These are phyloP conservation scores for Kwoniella heveanensis DNA, from an alignment of 768 basidiomycete species.

Conservation along the genomic window DNA sequence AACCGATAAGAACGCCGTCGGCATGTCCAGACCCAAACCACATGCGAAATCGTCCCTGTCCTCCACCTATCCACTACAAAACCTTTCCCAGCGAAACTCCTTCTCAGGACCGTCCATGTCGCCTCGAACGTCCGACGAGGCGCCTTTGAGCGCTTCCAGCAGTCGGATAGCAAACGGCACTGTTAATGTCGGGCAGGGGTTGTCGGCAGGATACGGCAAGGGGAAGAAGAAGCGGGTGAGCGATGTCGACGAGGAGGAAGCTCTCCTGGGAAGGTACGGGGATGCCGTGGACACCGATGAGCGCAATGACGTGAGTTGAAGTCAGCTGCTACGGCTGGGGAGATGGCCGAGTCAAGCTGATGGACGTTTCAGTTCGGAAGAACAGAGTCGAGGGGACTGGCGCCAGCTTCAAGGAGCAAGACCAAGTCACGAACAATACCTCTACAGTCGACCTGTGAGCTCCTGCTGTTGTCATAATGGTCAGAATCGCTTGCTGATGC, in stretches of 20 bases:
- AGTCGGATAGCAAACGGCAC: neutral
- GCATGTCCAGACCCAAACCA: conserved; percentile 1
- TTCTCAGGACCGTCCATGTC: conserved; percentile 25
- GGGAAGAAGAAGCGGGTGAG: conserved; percentile 49
- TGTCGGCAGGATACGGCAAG: conserved; percentile 11
- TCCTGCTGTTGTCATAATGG: neutral
- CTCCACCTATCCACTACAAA: conserved; percentile 35
- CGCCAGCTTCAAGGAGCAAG: conserved; percentile 12
- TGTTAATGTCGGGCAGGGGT: neutral
- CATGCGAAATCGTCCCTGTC: conserved; percentile 5
- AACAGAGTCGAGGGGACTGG: neutral
- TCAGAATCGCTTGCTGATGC: neutral
- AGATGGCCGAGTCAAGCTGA: conserved; percentile 8
- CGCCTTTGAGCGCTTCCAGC: neutral
- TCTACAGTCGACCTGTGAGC: conserved; percentile 34
- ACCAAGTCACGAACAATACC: conserved; percentile 45
- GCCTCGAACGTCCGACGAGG: neutral
- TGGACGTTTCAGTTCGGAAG: neutral
- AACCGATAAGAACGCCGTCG: neutral
- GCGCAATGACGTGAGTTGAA: conserved; percentile 16
- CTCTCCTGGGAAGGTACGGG: conserved; percentile 24
- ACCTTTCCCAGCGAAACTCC: conserved; percentile 36
- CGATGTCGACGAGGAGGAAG: conserved; percentile 42
- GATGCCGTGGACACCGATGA: conserved; percentile 2
- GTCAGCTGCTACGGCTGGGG: too few relatives aligned